phyloP scores from a whole-genome alignment of 2,329 filamentous ascomycete genomes.

The Fusarium pseudograminearum region DNA sequence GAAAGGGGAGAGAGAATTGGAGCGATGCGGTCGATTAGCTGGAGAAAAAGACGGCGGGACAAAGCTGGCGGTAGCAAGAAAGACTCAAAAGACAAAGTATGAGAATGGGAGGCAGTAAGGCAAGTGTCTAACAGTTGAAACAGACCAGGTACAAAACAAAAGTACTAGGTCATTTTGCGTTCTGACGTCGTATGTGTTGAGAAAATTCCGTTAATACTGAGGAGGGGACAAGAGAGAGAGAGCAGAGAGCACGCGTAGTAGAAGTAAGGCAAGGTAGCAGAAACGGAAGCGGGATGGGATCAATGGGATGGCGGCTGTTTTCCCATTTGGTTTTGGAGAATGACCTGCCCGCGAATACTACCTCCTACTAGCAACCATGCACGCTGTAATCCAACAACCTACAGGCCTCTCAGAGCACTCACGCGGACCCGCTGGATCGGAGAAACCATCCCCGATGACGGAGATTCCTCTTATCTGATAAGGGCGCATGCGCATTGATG shows the following conservation, averaged over 20 bases:
- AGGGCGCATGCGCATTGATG: constrained; percentile 20
- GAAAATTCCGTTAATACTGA: constrained; percentile 33
- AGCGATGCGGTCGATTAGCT: constrained; percentile 40
- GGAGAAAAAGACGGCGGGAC: constrained; percentile 34
- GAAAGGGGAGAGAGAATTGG: constrained; percentile 34
- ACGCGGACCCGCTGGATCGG: constrained; percentile 32
- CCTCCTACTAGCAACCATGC: constrained; percentile 11
- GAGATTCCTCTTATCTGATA: constrained; percentile 44
- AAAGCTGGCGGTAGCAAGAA: constrained; percentile 38
- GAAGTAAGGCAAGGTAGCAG: constrained; percentile 21
- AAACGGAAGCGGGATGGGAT: constrained; percentile 41
- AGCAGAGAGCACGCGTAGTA: constrained; percentile 40
- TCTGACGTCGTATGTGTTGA: constrained; percentile 31
- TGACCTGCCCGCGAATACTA: constrained; percentile 31
- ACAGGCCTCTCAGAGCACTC: constrained; percentile 15
- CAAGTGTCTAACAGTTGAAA: constrained; percentile 39
- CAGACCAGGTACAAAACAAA: constrained; percentile 32
- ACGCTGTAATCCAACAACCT: constrained; percentile 15
- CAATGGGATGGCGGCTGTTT: constrained; percentile 21
- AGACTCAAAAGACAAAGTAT: constrained; percentile 30
- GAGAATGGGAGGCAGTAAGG: constrained; percentile 20
- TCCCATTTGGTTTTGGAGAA: constrained; percentile 46
- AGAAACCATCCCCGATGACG: constrained; percentile 45
- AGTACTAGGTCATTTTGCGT: constrained; percentile 46
- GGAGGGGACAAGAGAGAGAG: constrained; percentile 45